Conservation (phyloP, 225 moss, liverwort and hornwort genomes). For the Asterella californica region DNA sequence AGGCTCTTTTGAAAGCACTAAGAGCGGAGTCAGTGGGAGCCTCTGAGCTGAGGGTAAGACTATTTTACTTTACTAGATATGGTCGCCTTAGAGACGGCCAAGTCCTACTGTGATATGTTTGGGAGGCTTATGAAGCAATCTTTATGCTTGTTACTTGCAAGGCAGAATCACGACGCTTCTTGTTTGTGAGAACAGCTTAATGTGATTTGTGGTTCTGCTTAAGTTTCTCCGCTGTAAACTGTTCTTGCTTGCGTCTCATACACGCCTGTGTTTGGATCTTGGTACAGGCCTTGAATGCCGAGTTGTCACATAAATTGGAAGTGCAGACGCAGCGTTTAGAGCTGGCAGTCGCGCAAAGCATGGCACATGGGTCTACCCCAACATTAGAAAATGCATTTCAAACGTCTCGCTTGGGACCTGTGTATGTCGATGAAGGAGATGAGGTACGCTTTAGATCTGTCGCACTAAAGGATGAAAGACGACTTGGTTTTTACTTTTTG, state of each 20-base stretch:
- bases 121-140: not conserved
- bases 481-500: not conserved
- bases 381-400: conserved; percentile 34
- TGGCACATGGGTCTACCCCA: conserved; percentile 61
- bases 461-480: not conserved
- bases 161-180: not conserved
- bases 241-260: not conserved
- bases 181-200: not conserved
- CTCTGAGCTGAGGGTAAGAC: conserved; percentile 61
- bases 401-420: conserved; percentile 51
- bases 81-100: not conserved
- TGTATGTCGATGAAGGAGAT: conserved; percentile 96
- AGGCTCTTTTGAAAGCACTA: conserved; percentile 75
- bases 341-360: conserved; percentile 84
- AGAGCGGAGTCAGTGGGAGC: conserved; percentile 87
- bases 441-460: conserved; percentile 42
- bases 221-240: not conserved
- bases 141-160: not conserved
- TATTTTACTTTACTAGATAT: not conserved
- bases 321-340: conserved; percentile 91
- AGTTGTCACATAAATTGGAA: conserved; percentile 88
- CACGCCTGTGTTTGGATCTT: not conserved
- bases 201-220: not conserved
- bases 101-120: not conserved
- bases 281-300: conserved; percentile 57